A percentile compares a stretch with the other conserved stretches of the same genome.
These are phyloP conservation scores for Volvox africanus DNA, from an alignment of 139 green algal genomes.

Conservation along the genomic window DNA sequence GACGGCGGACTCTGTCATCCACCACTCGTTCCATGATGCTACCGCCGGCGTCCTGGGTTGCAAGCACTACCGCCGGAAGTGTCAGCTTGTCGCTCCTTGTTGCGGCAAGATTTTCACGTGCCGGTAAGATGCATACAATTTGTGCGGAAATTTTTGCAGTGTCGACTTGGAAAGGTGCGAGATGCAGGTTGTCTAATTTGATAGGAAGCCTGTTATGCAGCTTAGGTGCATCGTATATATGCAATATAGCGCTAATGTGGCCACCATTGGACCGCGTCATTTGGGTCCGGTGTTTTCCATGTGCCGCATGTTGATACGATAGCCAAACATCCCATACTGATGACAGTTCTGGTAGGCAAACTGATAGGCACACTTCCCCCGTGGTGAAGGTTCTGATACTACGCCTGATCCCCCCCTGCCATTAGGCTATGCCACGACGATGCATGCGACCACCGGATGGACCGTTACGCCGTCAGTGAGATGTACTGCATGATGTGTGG, in stretches of 20 bases:
- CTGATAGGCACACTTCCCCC: too few relatives aligned
- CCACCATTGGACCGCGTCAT: too few relatives aligned
- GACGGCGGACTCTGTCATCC: background rate
- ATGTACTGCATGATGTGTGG: slow-evolving; percentile 95
- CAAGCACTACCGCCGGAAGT: slow-evolving; percentile 79
- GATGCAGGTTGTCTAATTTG: too few relatives aligned
- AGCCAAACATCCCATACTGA: too few relatives aligned
- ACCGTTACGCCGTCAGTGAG: slow-evolving; percentile 77
- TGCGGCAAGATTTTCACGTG: slow-evolving; percentile 87
- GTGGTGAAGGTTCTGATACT: background rate
- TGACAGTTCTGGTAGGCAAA: too few relatives aligned
- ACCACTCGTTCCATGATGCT: slow-evolving; percentile 63
- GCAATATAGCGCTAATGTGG: too few relatives aligned
- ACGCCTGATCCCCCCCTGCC: background rate
- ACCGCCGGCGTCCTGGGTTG: slow-evolving; percentile 68
- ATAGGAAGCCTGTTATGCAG: too few relatives aligned
- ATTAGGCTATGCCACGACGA: slow-evolving; percentile 96
- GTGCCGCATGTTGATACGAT: too few relatives aligned
- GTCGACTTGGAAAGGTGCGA: too few relatives aligned
- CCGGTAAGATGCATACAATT: slow-evolving; percentile 62
- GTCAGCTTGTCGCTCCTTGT: slow-evolving; percentile 91
- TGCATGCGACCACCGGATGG: slow-evolving; percentile 84
- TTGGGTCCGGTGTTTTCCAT: too few relatives aligned
- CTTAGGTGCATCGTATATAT: too few relatives aligned
- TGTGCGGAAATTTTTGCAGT: too few relatives aligned